Base-by-base conservation (phyloP, 495 filamentous ascomycete genomes). In the Penicillium turbatum region DNA sequence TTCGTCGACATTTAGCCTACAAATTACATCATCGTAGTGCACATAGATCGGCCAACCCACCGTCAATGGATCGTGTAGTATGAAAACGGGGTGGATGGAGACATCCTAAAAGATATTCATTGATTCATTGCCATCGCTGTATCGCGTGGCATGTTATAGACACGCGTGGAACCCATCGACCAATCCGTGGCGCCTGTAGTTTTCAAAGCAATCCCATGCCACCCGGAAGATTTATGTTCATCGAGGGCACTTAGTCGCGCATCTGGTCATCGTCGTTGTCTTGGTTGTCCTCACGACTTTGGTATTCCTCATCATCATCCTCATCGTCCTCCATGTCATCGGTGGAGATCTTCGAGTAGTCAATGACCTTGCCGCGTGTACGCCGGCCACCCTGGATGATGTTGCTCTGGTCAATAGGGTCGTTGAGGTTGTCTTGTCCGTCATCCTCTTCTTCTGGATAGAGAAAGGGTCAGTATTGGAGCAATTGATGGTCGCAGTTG, bases 341-440 rank as follows among this genome's bases (percentile, higher is more conserved):
- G 56, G 65, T 61, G n/a, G 86, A 86, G 9, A 88, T 88, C 69
- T 90, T 86, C 58, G 84, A 86, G 67, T 86, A 95, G 75, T 95
- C 86, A 57, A 95, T 90, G 36, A 72, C 69, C 65, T 86, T 86
- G 58, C 88, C 86, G 59, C 93, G 92, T 35, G 93, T 98, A 68
- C 93, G 92, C 37, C 86, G 81, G 64, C 87, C 87, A 53, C 72
- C 77, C 8, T 55, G 42, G 64, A 97, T 83, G 73, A 97, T 96
- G 79, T 97, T 97, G 59, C 81, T 79, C 34, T 80, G 71, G 66
- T 95, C 89, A 68, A 97, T 95, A 69, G 90, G 91, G 68, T 91
- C 88, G 75, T 27, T 37, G 27, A 96, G 83, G 71, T 88, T 85
- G 61, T 93, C 89, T 9, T 85, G 82, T 44, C 88, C 88, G 11